These are phyloP conservation scores for Neurospora sp. DNA, from an alignment of 495 filamentous ascomycete species.

Conservation along the genomic window DNA sequence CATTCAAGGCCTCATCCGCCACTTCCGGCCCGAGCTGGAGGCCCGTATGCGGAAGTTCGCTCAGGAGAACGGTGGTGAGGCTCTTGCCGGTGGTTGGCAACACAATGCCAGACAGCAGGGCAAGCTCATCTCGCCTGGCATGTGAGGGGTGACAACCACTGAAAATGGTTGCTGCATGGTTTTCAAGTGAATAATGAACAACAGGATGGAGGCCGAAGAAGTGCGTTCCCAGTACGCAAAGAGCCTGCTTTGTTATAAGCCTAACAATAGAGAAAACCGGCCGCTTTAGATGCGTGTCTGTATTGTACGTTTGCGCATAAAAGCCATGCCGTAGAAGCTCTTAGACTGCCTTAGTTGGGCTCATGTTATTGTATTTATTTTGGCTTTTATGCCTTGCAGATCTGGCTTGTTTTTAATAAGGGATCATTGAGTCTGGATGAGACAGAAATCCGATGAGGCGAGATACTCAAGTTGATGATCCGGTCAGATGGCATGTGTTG, in stretches of 20 bases:
- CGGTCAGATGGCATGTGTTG: background rate
- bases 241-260: background rate
- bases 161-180: background rate
- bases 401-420: background rate
- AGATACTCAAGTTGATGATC: background rate
- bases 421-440: background rate
- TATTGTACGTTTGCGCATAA: slow-evolving; percentile 3
- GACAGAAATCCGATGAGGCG: background rate
- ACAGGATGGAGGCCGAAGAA: background rate
- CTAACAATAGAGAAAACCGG: background rate
- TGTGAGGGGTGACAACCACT: slow-evolving; percentile 40
- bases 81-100: slow-evolving; percentile 81
- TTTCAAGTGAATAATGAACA: background rate
- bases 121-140: slow-evolving; percentile 78
- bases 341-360: background rate
- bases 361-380: slow-evolving; percentile 3
- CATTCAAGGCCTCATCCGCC: slow-evolving; percentile 91
- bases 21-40: slow-evolving; percentile 94
- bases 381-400: background rate
- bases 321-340: background rate
- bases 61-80: slow-evolving; percentile 54
- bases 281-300: background rate
- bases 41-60: slow-evolving; percentile 71
- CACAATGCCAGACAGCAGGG: slow-evolving; percentile 68
- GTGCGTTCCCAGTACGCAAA: background rate